phyloP scores from a whole-genome alignment of 2,329 filamentous ascomycete species.

The Botrytis fabae region DNA sequence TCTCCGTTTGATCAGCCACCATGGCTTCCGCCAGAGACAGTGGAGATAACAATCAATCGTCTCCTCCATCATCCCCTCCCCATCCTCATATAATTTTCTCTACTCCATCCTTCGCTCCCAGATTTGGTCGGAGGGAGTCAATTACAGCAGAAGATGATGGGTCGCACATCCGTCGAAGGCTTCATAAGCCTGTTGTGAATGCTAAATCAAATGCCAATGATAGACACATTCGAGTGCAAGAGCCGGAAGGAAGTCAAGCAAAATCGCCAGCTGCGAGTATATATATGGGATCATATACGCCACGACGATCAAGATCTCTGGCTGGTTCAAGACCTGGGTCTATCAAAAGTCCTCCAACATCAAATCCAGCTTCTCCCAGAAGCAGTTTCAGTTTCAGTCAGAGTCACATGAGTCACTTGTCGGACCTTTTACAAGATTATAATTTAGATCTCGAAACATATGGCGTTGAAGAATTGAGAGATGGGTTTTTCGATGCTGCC shows the following conservation, averaged over 20 bases:
- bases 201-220: conserved; percentile 22
- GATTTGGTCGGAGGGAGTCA: conserved; percentile 5
- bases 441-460: conserved; percentile 46
- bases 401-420: conserved; percentile 32
- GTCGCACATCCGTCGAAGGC: conserved; percentile 30
- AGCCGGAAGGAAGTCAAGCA: conserved; percentile 27
- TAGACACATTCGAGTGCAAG: conserved; percentile 37
- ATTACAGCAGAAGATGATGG: conserved; percentile 22
- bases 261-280: conserved; percentile 36
- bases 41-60: conserved; percentile 21
- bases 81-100: conserved; percentile 31
- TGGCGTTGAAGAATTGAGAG: conserved; percentile 45
- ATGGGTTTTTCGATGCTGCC: conserved; percentile 48
- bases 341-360: conserved; percentile 30
- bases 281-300: conserved; percentile 41
- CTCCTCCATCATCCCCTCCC: conserved; percentile 17
- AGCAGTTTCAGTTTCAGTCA: conserved; percentile 37
- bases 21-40: conserved; percentile 29
- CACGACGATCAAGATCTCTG: conserved; percentile 35
- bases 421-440: conserved; percentile 39
- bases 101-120: conserved; percentile 23
- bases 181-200: conserved; percentile 13
- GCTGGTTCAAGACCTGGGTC: conserved; percentile 20
- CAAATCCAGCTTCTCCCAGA: conserved; percentile 34
- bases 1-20: conserved; percentile 9